Percentiles rank a stretch among this genome's conserved stretches.
phyloP scores from a whole-genome alignment of 1,139 yeast species.

The Protomyces inundatus region DNA sequence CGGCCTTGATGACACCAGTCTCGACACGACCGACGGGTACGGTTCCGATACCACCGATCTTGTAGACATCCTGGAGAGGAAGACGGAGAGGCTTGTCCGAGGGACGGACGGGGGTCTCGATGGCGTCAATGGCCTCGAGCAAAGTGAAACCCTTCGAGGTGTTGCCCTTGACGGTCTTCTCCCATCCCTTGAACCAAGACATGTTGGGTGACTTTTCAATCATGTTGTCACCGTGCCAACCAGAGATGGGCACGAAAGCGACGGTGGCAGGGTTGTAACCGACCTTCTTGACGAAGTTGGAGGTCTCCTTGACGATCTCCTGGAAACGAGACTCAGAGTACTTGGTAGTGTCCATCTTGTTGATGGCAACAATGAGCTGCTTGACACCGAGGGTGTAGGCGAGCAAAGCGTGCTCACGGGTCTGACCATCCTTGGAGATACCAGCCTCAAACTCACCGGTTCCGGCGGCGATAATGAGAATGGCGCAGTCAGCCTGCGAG shows the following conservation, averaged over 20 bases:
- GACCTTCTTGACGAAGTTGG: constrained; percentile 87
- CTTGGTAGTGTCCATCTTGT: constrained; percentile 90
- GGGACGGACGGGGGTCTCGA: constrained; percentile 81
- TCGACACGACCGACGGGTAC: constrained; percentile 94
- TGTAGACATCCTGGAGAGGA: constrained; percentile 88
- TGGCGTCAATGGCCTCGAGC: constrained; percentile 80
- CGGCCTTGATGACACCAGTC: constrained; percentile 87
- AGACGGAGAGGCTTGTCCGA: constrained; percentile 86
- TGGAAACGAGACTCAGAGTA: constrained; percentile 78
- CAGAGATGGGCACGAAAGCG: constrained; percentile 88
- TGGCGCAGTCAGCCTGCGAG: constrained; percentile 92
- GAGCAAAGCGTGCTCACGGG: constrained; percentile 87
- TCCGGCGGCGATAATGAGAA: constrained; percentile 86
- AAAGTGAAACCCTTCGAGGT: constrained; percentile 71
- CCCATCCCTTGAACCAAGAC: constrained; percentile 92
- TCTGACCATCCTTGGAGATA: constrained; percentile 89
- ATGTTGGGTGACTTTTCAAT: constrained; percentile 75
- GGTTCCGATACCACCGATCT: constrained; percentile 90
- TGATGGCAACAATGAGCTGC: constrained; percentile 83
- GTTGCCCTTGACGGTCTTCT: constrained; percentile 78
- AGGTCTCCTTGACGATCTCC: constrained; percentile 76
- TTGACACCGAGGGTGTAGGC: constrained; percentile 88
- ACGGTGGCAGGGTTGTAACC: constrained; percentile 90
- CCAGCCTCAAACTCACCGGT: constrained; percentile 94
- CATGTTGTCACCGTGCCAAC: constrained; percentile 95